Percentiles rank a stretch among this genome's conserved stretches.
Conservation (phyloP, 139 green algal genomes). For the Haematococcus lacustris region DNA sequence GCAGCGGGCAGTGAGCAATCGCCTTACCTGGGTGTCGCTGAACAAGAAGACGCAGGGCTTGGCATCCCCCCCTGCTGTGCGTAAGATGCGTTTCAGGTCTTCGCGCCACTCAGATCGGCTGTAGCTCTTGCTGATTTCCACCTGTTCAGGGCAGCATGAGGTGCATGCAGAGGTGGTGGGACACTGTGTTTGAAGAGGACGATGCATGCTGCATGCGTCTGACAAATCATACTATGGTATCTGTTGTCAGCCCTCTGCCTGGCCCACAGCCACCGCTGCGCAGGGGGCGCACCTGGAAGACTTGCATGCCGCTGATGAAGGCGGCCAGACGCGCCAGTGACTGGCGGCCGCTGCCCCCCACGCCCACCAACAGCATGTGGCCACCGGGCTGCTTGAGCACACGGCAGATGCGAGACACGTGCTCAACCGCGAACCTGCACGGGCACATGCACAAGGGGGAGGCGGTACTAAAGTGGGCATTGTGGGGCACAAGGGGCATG, state of each 20-base stretch:
- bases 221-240: not conserved
- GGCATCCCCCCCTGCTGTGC: conserved; percentile 43
- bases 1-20: not conserved
- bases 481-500: too few relatives aligned
- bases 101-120: conserved; percentile 59
- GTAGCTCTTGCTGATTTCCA: conserved; percentile 76
- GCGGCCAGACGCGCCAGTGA: conserved; percentile 59
- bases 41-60: conserved; percentile 69
- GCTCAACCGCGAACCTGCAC: conserved; percentile 40
- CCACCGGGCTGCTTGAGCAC: conserved; percentile 64
- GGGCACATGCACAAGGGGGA: too few relatives aligned
- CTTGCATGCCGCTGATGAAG: conserved; percentile 58
- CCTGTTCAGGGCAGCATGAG: conserved; percentile 18
- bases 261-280: not conserved
- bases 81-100: conserved; percentile 60
- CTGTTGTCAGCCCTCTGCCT: not conserved
- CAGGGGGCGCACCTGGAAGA: conserved; percentile 38
- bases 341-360: conserved; percentile 65
- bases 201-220: not conserved
- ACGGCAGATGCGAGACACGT: conserved; percentile 53
- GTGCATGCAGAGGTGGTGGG: not conserved
- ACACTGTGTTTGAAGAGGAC: not conserved
- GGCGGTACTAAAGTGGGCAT: too few relatives aligned
- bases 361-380: conserved; percentile 68
- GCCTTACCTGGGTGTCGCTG: conserved; percentile 54